Base-by-base conservation (phyloP, 192 early-diverging fungal genomes). In the Umbelopsis isabellina region DNA sequence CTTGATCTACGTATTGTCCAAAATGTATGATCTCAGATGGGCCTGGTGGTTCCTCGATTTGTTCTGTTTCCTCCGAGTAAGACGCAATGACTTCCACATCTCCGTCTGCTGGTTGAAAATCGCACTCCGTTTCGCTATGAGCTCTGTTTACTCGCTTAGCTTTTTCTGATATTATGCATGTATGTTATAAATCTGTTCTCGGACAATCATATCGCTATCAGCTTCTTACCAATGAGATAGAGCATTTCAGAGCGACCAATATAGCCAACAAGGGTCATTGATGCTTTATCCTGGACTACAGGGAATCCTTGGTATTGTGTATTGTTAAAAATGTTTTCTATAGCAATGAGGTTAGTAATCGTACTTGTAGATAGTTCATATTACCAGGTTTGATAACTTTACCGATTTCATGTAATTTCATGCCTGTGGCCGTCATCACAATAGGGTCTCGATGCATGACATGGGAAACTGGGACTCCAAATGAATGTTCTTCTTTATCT, bases 241-340 rank as follows among this genome's bases (percentile, higher is more conserved):
- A 78, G 68, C 25, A 91, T 72, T 72, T 91, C 87, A 4, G 80
- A 75, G 33, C 90, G 82, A 7, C 81, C 86, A 67, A 91, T 92
- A 45, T 91, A 93, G 8, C 93, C 93, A 22, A 91, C 79, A 18
- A 93, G 47, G 0, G 80, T 84, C 85, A 88, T 83, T 35, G 79
- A 82, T 11, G 74, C 80, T 37, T 75, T 72, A 61, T 88, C 83
- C 65, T 91, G 85, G 6, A 95, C 92, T 1, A 95, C 87, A 0
- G 93, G 93, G 58, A 91, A 93, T 18, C 91, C 92, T 67, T 86
- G 85, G 58, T 82, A 81, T 51, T 84, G 80, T 37, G 86, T 85
- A 8, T 81, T 77, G 2, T 78, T 66, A 5, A 92, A 72, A 7
- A 91, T 73, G 0, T 70, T 61, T 21, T 87, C 87, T 70, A 75